Evolutionary conservation across 768 basidiomycete species (phyloP), one percentile per base, ranked within the genome.

Genomic region (Inosperma sp.): DNA sequence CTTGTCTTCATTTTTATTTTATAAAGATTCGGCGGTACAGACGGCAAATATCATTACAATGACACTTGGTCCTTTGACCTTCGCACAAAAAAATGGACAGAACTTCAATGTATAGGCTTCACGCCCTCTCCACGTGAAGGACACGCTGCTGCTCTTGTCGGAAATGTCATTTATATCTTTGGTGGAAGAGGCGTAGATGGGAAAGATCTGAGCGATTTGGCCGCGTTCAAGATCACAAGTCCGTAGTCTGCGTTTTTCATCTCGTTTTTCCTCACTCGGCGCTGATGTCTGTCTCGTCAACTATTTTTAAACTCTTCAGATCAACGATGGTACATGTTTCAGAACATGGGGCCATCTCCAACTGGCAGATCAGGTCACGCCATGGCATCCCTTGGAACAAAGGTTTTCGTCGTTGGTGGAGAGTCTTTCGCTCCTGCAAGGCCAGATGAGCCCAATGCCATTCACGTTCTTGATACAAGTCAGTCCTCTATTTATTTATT

Each of bases 301-400:
- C n/a, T n/a, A n/a, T n/a, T n/a, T n/a, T n/a, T n/a, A n/a, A n/a
- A n/a, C n/a, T n/a, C n/a, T n/a, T 35, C 64, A 97, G 95, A 93
- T 68, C 90, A 93, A 62, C 79, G 96, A 59, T 99, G 96, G 96
- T 99, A 94, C 71, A 98, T 94, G 92, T 99, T 99, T 75, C 93
- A 97, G 68, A 96, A 97, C 64, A 99, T 99, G 96, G 96, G 96
- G 0, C 95, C 95, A 14, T 81, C 91, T 13, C 96, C 96, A 1
- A 84, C 77, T 33, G 90, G 92, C 3, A 80, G 96, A 43, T 94
- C 92, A 7, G 96, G 96, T 2, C 96, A 99, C 68, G 90, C 95
- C n/a, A 95, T 99, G 93, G 92, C 94, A 6, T 84, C 91, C 10
- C 84, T 88, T 63, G 92, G 90, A 25, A 79, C 84, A 41, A 81